Percentiles rank a stretch among this genome's conserved stretches.
Conservation (phyloP, 164 flowering plant species). For the Macadamia tetraphylla region DNA sequence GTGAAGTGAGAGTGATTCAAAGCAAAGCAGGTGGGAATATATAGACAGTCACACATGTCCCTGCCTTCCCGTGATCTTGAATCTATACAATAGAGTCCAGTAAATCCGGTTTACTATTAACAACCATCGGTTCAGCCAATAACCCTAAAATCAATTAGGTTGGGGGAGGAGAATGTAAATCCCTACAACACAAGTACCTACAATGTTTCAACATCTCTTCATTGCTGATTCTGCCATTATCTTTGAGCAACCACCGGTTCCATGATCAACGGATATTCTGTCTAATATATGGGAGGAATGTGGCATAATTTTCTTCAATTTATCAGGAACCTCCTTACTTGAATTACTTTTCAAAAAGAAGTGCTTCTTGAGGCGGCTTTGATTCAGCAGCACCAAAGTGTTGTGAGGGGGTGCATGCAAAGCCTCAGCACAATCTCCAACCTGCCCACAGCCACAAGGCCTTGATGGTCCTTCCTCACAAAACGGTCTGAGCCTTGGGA, state of each 20-base stretch:
- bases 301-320: constrained; percentile 41
- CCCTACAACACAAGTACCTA: neutral
- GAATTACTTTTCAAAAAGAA: constrained; percentile 52
- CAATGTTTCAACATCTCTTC: constrained; percentile 27
- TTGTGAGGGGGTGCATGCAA: constrained; percentile 53
- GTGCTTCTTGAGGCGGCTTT: constrained; percentile 55
- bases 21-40: no score
- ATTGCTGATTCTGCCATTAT: constrained; percentile 25
- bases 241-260: constrained; percentile 39
- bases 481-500: constrained; percentile 46
- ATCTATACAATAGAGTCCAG: neutral
- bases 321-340: constrained; percentile 55
- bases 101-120: neutral
- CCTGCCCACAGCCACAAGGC: constrained; percentile 77
- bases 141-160: neutral
- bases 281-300: constrained; percentile 32
- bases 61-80: neutral
- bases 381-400: constrained; percentile 50
- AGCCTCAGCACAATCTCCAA: constrained; percentile 79
- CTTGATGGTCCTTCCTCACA: constrained; percentile 59
- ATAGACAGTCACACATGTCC: no score
- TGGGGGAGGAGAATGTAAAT: neutral
- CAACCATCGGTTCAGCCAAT: constrained; percentile 1
- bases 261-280: constrained; percentile 39
- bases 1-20: no score